A percentile compares a stretch with the other conserved stretches of the same genome.
phyloP scores from a whole-genome alignment of 352 stramenopile genomes.

The Globisporangium nagaii region DNA sequence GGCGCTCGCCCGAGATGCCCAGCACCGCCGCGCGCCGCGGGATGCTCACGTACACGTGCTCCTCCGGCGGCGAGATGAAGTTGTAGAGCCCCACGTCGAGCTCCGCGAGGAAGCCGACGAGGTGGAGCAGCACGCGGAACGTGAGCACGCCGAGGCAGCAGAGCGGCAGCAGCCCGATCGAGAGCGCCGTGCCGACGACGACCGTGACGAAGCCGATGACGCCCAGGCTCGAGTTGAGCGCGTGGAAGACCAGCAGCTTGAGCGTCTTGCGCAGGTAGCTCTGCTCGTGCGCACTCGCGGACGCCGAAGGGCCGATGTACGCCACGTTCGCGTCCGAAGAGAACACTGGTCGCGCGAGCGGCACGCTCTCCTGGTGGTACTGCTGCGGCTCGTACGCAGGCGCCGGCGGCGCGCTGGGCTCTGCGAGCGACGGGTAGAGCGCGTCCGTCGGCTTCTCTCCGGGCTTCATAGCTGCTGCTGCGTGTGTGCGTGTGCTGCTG shows the following conservation, averaged over 20 bases:
- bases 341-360: constrained; percentile 17
- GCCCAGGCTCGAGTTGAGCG: constrained; percentile 48
- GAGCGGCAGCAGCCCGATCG: constrained; percentile 38
- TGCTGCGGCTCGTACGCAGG: constrained; percentile 3
- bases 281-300: not conserved
- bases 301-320: constrained; percentile 17
- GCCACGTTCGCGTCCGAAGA: not conserved
- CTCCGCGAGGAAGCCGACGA: constrained; percentile 47
- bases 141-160: constrained; percentile 51
- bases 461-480: constrained; percentile 4
- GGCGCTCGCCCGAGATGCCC: constrained; percentile 38
- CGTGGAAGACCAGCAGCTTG: constrained; percentile 56
- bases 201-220: constrained; percentile 36
- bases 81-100: constrained; percentile 60
- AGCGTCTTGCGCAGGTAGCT: constrained; percentile 32
- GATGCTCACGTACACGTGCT: constrained; percentile 43
- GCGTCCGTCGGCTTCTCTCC: constrained; percentile 13
- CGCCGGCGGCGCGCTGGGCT: constrained; percentile 22
- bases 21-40: constrained; percentile 23
- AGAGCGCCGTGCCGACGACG: constrained; percentile 26
- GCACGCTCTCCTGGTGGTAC: constrained; percentile 11
- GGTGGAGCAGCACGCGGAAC: constrained; percentile 45
- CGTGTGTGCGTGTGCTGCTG: not conserved
- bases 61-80: constrained; percentile 45
- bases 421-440: constrained; percentile 23